Conservation (phyloP, 2,329 filamentous ascomycete species). For the Penicillium sp. region DNA sequence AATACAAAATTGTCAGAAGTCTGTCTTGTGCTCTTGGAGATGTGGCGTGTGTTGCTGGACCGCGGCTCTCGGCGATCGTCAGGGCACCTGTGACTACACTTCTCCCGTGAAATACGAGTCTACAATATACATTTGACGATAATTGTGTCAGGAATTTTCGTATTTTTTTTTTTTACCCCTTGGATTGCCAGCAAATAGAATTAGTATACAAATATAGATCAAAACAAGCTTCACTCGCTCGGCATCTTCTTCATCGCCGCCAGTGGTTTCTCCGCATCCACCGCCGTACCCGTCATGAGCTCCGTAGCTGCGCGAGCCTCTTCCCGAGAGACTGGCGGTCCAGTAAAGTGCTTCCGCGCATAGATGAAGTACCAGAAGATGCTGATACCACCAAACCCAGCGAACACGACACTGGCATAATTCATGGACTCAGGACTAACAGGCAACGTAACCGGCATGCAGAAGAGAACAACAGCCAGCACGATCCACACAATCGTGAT, state of each 20-base stretch:
- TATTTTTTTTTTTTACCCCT: not conserved
- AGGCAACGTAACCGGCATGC: slow-evolving; percentile 66
- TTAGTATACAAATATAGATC: slow-evolving; percentile 10
- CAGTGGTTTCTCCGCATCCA: slow-evolving; percentile 36
- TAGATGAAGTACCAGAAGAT: slow-evolving; percentile 63
- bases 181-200: not conserved
- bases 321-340: slow-evolving; percentile 47
- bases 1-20: not conserved
- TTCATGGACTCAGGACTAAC: slow-evolving; percentile 62
- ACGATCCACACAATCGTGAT: slow-evolving; percentile 69
- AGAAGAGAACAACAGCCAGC: slow-evolving; percentile 70
- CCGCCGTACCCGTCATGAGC: slow-evolving; percentile 34
- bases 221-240: slow-evolving; percentile 5
- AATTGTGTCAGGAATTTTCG: not conserved
- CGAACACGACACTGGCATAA: slow-evolving; percentile 66
- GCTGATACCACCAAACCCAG: slow-evolving; percentile 60
- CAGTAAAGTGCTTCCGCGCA: slow-evolving; percentile 63
- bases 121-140: not conserved
- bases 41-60: slow-evolving; percentile 29
- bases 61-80: slow-evolving; percentile 35
- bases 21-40: slow-evolving; percentile 3
- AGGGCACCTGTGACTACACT: slow-evolving; percentile 31
- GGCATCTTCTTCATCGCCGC: slow-evolving; percentile 22
- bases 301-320: slow-evolving; percentile 29
- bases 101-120: not conserved